Base-by-base conservation (phyloP, 2,329 filamentous ascomycete species). In the Aureobasidium sp. region DNA sequence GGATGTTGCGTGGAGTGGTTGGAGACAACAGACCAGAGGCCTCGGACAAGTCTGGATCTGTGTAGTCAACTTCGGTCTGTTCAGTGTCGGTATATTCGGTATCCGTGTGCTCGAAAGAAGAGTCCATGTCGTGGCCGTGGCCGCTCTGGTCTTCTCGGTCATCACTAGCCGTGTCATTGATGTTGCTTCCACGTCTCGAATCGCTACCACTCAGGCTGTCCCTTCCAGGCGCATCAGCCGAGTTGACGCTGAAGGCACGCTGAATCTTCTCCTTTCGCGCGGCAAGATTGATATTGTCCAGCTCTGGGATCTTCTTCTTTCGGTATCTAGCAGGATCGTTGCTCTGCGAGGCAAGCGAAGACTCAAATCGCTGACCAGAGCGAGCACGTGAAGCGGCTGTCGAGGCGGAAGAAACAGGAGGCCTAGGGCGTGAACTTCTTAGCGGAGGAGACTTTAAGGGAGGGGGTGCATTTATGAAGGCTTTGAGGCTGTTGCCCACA, bases 211-310 rank as follows among this genome's bases (percentile, higher is more conserved):
- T 62, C 31, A 62, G 29, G 14, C 61, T 63, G 45, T 27, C 79
- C 77, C 66, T 68, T 69, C 67, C 68, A 67, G 65, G 70, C n/a
- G 41, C 42, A 8, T 47, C 42, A 68, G 65, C 69, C 65, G 67
- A 60, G 17, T 88, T 90, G 71, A 89, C 90, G 68, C 86, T 92
- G 73, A 95, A 93, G 15, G 90, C 91, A 62, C 91, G 84, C 68
- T 92, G 88, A 68, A 96, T 95, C 64, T 87, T 86, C 70, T 91
- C 87, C 68, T 91, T 83, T 56, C 90, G 84, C 67, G 90, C 89
- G 64, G 88, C 90, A 71, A 95, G 94, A 74, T 96, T 90, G 58
- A 95, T 89, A 64, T 88, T 87, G 1, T 87, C 87, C 63, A 92
- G 69, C 68, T 85, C 82, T n/a, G 82, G 82, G 37, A 83, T 78